Base-by-base conservation (phyloP, 1,139 yeast genomes). In the Lodderomyces beijingensis region DNA sequence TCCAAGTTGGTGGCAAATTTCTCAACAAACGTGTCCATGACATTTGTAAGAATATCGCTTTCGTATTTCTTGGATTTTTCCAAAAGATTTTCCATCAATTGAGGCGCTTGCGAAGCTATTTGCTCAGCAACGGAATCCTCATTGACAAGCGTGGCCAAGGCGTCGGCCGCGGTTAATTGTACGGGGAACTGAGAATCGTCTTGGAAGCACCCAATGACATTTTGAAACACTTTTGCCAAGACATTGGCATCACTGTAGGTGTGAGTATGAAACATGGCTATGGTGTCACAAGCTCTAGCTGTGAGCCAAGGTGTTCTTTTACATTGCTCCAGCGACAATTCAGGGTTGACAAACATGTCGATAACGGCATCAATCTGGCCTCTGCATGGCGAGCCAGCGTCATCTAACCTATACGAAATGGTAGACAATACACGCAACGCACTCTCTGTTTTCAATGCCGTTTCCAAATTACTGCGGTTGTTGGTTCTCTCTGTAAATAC, bases 11-110 rank as follows among this genome's bases (percentile, higher is more conserved):
- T 53, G 3, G 79, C 68, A 45, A 74, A 75, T 41, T 63, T 69
- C 35, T 71, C 71, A 6, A 74, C 80, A 46, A 74, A 70, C 11
- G 68, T 64, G 39, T 75, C 80, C 77, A 76, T 74, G 3, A 74
- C 74, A 22, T 67, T 65, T 28, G 75, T 69, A 39, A 74, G 61
- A 27, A 74, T 62, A 44, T 75, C 81, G 40, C 74, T 62, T 48
- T 74, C 79, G 37, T 69, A 63, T 16, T 57, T 55, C 45, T 69
- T 70, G 22, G 76, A 68, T 59, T 74, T 57, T 33, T 70, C 73
- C 38, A 75, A 59, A 34, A 75, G 59, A 10, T 66, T 64, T 16
- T 70, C 68, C 77, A 75, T 73, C 22, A 74, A 59, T 40, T 67
- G 70, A 2, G 78, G 74, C 0, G 74, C 74, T 43, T 68, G 74